phyloP scores from a whole-genome alignment of 306 rosid species.

The Macrotyloma uniflorum region DNA sequence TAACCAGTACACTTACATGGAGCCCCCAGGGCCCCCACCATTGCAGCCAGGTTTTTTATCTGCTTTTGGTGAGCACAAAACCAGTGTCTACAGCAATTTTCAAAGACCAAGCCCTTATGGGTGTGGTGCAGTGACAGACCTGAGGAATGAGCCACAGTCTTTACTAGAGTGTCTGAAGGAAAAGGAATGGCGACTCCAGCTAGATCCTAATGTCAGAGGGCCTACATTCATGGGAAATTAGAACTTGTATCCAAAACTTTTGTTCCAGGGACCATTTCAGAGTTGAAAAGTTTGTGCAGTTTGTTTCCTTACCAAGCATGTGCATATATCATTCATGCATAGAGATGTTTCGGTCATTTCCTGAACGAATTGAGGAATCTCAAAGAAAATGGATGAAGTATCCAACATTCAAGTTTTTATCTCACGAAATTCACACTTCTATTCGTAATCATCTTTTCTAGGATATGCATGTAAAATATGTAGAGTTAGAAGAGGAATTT shows the following conservation, averaged over 20 bases:
- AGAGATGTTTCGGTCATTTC: slow-evolving; percentile 44
- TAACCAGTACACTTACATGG: slow-evolving; percentile 52
- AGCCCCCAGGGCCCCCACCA: slow-evolving; percentile 56
- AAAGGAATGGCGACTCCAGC: slow-evolving; percentile 74
- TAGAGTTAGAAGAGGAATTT: slow-evolving; percentile 10
- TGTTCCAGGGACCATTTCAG: slow-evolving; percentile 13
- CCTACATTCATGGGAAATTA: slow-evolving; percentile 72
- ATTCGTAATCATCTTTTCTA: slow-evolving; percentile 13
- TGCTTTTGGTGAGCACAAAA: slow-evolving; percentile 49
- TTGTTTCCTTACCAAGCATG: slow-evolving; percentile 12
- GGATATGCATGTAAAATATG: slow-evolving; percentile 28
- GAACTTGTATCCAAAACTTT: slow-evolving; percentile 12
- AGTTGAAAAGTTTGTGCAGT: not conserved
- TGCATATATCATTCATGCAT: slow-evolving; percentile 23
- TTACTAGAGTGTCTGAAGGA: slow-evolving; percentile 74
- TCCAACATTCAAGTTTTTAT: slow-evolving; percentile 20
- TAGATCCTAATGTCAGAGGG: slow-evolving; percentile 60
- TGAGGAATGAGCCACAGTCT: slow-evolving; percentile 69
- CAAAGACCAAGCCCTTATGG: slow-evolving; percentile 65
- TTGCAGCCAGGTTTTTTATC: slow-evolving; percentile 56
- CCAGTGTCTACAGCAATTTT: slow-evolving; percentile 52
- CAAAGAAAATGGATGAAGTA: slow-evolving; percentile 33
- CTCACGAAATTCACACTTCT: not conserved
- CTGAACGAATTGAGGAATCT: slow-evolving; percentile 26
- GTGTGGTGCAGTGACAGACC: slow-evolving; percentile 65